Evolutionary conservation across 1,284 basidiomycete genomes (phyloP).

Genomic region (Cystobasidiaceae sp.): DNA sequence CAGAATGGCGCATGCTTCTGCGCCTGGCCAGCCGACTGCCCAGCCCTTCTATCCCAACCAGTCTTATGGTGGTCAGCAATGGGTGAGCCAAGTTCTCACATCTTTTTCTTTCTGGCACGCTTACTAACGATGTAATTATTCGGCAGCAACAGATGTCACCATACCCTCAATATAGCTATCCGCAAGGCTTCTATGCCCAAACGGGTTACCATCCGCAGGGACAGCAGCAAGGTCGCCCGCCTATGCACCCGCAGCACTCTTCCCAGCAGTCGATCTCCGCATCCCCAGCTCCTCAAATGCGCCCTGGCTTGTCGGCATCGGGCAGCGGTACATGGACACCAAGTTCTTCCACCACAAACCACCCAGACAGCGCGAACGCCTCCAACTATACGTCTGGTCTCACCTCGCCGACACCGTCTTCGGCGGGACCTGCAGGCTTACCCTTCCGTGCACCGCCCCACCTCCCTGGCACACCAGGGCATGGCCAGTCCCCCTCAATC

Average conservation of each 20-base stretch:
- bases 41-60: constrained; percentile 7
- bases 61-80: not conserved
- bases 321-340: constrained; percentile 21
- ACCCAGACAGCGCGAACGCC: constrained; percentile 13
- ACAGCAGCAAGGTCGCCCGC: constrained; percentile 15
- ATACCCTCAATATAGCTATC: constrained; percentile 13
- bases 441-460: constrained; percentile 31
- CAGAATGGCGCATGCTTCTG: constrained; percentile 1
- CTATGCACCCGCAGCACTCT: constrained; percentile 18
- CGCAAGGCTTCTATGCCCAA: not conserved
- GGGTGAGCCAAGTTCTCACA: no score
- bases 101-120: no score
- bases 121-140: no score
- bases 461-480: constrained; percentile 33
- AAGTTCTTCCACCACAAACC: not conserved
- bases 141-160: no score
- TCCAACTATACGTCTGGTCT: constrained; percentile 18
- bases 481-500: constrained; percentile 29
- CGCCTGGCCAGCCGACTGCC: constrained; percentile 4
- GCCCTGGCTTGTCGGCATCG: constrained; percentile 12
- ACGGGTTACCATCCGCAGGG: constrained; percentile 14
- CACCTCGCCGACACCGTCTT: constrained; percentile 14
- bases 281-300: constrained; percentile 26
- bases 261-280: constrained; percentile 22
- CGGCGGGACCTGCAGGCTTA: constrained; percentile 24